These are phyloP conservation scores for Dicorynia guianensis DNA, from an alignment of 306 rosid genomes.

Conservation along the genomic window DNA sequence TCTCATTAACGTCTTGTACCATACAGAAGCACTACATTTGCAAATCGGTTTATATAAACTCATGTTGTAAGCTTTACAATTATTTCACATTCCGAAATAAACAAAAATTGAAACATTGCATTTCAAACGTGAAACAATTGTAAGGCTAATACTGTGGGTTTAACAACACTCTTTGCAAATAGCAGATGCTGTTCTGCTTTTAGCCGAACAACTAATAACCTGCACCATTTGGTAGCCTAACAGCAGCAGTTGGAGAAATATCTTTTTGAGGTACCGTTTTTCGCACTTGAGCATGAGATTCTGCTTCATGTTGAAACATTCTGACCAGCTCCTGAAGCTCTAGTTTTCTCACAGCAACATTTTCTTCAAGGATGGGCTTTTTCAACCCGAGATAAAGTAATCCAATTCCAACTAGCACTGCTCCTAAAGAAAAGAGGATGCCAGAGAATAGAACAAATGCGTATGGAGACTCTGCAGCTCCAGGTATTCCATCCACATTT, in stretches of 20 bases:
- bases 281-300: constrained; percentile 78
- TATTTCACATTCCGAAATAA: no score
- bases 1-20: constrained; percentile 5
- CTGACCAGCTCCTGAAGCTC: constrained; percentile 82
- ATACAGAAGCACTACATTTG: not conserved
- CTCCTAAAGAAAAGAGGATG: constrained; percentile 57
- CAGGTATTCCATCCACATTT: constrained; percentile 94
- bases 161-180: no score
- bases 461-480: constrained; percentile 62
- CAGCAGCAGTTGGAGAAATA: constrained; percentile 62
- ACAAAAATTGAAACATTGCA: no score
- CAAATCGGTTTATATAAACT: no score
- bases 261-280: constrained; percentile 61
- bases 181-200: not conserved
- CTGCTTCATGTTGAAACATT: constrained; percentile 94
- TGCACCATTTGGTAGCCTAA: constrained; percentile 34
- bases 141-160: no score
- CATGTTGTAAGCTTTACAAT: no score
- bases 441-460: constrained; percentile 78
- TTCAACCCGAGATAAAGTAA: constrained; percentile 81
- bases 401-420: constrained; percentile 67
- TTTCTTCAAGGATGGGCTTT: constrained; percentile 59
- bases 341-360: constrained; percentile 70
- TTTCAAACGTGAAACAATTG: no score
- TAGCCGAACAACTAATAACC: constrained; percentile 41